Percentiles rank a stretch among this genome's conserved stretches.
These are phyloP conservation scores for Fusarium dlaminii DNA, from an alignment of 2,329 filamentous ascomycete genomes.

Conservation along the genomic window DNA sequence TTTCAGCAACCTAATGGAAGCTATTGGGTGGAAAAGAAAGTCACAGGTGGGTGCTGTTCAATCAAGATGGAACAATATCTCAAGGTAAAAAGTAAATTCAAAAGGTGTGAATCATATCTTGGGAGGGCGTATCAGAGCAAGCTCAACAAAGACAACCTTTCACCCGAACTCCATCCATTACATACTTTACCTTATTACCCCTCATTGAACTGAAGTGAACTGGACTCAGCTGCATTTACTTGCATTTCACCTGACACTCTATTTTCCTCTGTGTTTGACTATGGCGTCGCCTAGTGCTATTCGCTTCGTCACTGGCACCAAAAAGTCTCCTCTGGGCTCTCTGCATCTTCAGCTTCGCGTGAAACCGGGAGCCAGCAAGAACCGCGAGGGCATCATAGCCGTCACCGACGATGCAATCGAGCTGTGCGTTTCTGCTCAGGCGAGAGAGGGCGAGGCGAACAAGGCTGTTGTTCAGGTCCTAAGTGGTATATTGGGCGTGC, in stretches of 20 bases:
- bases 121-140: background rate
- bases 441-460: constrained; percentile 75
- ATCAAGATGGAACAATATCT: background rate
- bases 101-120: background rate
- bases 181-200: constrained; percentile 5
- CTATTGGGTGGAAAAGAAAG: background rate
- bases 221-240: background rate
- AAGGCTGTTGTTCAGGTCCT: constrained; percentile 71
- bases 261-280: background rate
- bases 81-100: background rate
- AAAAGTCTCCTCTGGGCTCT: constrained; percentile 55
- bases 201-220: background rate
- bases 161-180: background rate
- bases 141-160: background rate
- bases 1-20: background rate
- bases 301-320: constrained; percentile 59
- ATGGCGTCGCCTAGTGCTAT: constrained; percentile 50
- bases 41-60: background rate
- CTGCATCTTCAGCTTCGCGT: constrained; percentile 73
- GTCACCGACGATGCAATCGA: constrained; percentile 68
- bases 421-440: constrained; percentile 71
- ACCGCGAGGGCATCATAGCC: constrained; percentile 67
- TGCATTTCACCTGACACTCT: background rate
- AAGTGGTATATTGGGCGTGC: constrained; percentile 66
- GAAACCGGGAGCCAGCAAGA: constrained; percentile 71